phyloP scores from a whole-genome alignment of 257 asterid genomes.

The Nicotiana noctiflora region DNA sequence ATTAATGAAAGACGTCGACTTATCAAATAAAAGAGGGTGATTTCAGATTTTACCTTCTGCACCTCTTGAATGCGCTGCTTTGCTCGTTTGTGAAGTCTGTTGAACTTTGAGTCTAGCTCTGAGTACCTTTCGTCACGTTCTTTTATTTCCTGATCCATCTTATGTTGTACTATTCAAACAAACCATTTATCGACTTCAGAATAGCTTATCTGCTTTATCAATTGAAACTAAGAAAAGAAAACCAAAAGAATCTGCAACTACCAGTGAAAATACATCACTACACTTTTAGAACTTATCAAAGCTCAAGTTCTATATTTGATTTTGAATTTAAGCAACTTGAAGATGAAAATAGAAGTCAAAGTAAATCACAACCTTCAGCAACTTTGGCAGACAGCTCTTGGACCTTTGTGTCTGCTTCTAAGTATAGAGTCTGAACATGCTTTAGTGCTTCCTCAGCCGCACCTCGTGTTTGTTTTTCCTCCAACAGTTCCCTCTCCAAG shows the following conservation, averaged over 20 bases:
- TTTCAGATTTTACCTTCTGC: slow-evolving; percentile 61
- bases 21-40: neutral
- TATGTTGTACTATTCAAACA: slow-evolving; percentile 69
- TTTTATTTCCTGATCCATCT: slow-evolving; percentile 82
- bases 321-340: neutral
- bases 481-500: slow-evolving; percentile 57
- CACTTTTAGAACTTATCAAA: slow-evolving; percentile 1
- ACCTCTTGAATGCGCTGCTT: slow-evolving; percentile 98
- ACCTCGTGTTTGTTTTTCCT: slow-evolving; percentile 73
- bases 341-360: slow-evolving; percentile 8
- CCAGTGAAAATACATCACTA: slow-evolving; percentile 1
- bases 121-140: slow-evolving; percentile 86
- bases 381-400: slow-evolving; percentile 70
- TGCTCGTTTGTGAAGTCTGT: slow-evolving; percentile 97
- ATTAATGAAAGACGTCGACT: neutral
- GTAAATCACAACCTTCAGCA: slow-evolving; percentile 73
- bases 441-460: slow-evolving; percentile 94
- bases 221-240: slow-evolving; percentile 11
- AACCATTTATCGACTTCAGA: slow-evolving; percentile 30
- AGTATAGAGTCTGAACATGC: slow-evolving; percentile 63
- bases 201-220: slow-evolving; percentile 10
- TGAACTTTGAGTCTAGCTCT: slow-evolving; percentile 86
- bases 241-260: neutral
- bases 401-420: slow-evolving; percentile 71
- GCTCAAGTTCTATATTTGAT: slow-evolving; percentile 4